Evolutionary conservation across 2,329 filamentous ascomycete genomes (phyloP), one percentile per base, ranked within the genome.

Genomic region (Cryoendolithus antarcticus): DNA sequence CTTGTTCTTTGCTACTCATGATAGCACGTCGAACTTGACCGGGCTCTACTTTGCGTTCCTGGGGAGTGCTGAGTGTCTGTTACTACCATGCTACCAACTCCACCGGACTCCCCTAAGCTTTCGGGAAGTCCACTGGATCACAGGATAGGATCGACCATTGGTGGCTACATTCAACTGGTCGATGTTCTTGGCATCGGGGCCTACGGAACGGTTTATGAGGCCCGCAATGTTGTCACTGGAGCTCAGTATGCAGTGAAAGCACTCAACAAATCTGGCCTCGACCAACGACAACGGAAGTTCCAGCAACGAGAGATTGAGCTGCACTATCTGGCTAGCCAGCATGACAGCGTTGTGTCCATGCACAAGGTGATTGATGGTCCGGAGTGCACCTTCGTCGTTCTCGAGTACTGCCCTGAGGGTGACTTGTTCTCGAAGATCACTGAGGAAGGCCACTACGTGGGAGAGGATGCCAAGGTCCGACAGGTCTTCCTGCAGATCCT

Each of bases 361-460:
- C 72, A 86, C 51, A 88, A 91, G 70, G 94, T 96, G 57, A 77
- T 96, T 68, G 86, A 94, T 63, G 81, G 83, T 55, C 71, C 75
- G 44, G 86, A 95, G 62, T 95, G 86, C 72, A 93, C 88, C 48
- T 96, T 86, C 64, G 89, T 96, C 53, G 82, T 98, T 49, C 74
- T 98, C 60, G 91, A 98, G 63, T 96, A 88, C 63, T 96, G 89
- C 67, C 86, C 86, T 5, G 91, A 96, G 62, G 91, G 91, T 57
- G 91, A 98, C 61, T 67, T 98, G 48, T 98, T 98, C 66, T 82
- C 83, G 61, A 95, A 93, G 67, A 98, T 98, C 65, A 96, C 91
- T 45, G 89, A 96, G 64, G 77, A 83, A 56, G 84, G 86, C 59
- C 84, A 85, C 61, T 98, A 93, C 62, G 80, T 94, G 54, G 84